Base-by-base conservation (phyloP, 495 filamentous ascomycete genomes). In the Aspergillus homomorphus region DNA sequence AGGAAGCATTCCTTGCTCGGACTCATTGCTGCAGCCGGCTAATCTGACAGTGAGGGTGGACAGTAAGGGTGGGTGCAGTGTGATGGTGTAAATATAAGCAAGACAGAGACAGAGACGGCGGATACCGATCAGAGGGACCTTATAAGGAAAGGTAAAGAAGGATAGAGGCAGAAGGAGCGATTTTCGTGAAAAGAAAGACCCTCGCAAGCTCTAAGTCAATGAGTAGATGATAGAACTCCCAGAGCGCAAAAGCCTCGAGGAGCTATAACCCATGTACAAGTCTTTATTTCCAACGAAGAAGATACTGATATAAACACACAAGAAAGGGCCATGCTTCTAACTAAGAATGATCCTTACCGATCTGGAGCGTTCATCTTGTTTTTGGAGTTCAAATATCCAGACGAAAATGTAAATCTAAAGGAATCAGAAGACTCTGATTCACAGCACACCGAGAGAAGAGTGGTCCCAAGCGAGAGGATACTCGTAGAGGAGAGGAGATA, bases 311-410 rank as follows among this genome's bases (percentile, higher is more conserved):
- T n/a, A 24, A 30, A 28, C 3, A 58, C 8, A 52, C 10, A 33
- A 9, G 54, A 57, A 41, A 20, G 30, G 53, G 33, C 33, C 33
- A 38, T 38, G 33, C 33, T 38, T 38, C 33, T 38, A 38, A 38
- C 33, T 38, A 38, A 38, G 33, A 19, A 26, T 26, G 12, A 49
- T 56, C 61, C 73, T 68, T 69, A 79, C 87, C 87, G 78, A 64
- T 90, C 87, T 21, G 87, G 87, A 2, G 87, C 87, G 70, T 90
- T 90, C 87, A 89, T 89, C 20, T 69, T 82, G 69, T 42, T 45
- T 30, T 21, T 45, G 33, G 28, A 33, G 22, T 33, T 12, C 19
- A 2, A 23, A 26, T 54, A 44, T 51, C 48, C 48, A 51, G 18
- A 28, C 14, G 15, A 18, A 20, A 9, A 46, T 12, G 14, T 22